Evolutionary conservation across 2,329 filamentous ascomycete species (phyloP).

Genomic region (Colletotrichum coccodes): DNA sequence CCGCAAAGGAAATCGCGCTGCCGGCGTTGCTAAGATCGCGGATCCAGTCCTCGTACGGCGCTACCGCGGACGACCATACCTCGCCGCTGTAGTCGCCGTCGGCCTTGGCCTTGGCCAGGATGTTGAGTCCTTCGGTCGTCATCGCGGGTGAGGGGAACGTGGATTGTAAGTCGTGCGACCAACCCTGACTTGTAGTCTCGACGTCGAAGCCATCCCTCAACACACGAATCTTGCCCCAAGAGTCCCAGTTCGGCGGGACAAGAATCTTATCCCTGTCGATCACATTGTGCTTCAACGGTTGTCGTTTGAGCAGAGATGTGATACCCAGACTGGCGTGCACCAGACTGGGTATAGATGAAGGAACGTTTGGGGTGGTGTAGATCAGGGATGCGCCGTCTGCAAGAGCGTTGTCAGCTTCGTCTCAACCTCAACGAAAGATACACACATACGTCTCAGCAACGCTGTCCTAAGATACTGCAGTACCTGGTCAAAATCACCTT

Average conservation of each 20-base stretch:
- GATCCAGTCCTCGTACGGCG: conserved; percentile 82
- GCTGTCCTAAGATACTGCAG: conserved; percentile 92
- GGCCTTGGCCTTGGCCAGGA: conserved; percentile 37
- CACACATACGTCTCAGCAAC: conserved; percentile 79
- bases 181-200: conserved; percentile 84
- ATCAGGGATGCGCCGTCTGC: conserved; percentile 85
- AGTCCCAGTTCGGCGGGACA: conserved; percentile 97
- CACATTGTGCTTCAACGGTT: conserved; percentile 87
- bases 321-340: conserved; percentile 89
- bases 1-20: conserved; percentile 62
- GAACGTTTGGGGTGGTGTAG: conserved; percentile 81
- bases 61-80: conserved; percentile 68
- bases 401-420: conserved; percentile 36
- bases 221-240: conserved; percentile 96
- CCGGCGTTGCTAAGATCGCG: conserved; percentile 74
- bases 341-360: conserved; percentile 81
- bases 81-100: conserved; percentile 33
- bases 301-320: conserved; percentile 81
- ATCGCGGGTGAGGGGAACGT: conserved; percentile 48
- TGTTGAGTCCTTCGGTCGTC: conserved; percentile 34
- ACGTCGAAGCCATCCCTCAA: conserved; percentile 92
- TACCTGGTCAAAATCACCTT: conserved; percentile 96
- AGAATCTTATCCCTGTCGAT: conserved; percentile 95
- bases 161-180: conserved; percentile 84
- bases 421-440: conserved; percentile 5